Conservation (phyloP, 2,329 filamentous ascomycete species). For the Fusarium begoniae region DNA sequence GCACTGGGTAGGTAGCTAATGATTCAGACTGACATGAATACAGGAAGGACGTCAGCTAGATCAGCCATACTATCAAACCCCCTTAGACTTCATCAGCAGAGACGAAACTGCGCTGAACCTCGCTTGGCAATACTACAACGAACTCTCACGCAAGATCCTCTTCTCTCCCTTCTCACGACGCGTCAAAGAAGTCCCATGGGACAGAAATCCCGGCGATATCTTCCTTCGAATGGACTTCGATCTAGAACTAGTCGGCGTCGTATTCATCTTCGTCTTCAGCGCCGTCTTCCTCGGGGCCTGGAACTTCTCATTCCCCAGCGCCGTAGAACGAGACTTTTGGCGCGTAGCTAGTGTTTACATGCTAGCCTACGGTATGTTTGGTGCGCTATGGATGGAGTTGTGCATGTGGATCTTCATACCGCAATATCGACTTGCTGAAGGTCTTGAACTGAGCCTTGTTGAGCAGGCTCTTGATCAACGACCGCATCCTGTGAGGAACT, state of each 20-base stretch:
- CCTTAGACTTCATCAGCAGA: conserved; percentile 12
- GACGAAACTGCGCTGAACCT: conserved; percentile 17
- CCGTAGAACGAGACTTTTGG: not conserved
- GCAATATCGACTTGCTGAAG: not conserved
- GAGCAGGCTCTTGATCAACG: not conserved
- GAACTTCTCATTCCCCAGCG: conserved; percentile 8
- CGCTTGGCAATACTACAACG: conserved; percentile 20
- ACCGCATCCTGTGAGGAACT: not conserved
- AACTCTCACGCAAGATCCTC: not conserved
- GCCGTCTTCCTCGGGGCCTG: conserved; percentile 6
- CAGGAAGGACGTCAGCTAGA: not conserved
- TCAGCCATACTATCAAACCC: conserved; percentile 10
- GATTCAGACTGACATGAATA: not conserved
- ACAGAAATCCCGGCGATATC: conserved; percentile 4
- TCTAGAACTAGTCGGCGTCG: conserved; percentile 5
- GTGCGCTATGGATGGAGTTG: conserved; percentile 12
- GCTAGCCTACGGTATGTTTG: conserved; percentile 2
- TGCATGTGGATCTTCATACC: conserved; percentile 20
- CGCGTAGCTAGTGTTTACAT: conserved; percentile 14
- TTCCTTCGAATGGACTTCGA: conserved; percentile 23
- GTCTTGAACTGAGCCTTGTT: not conserved
- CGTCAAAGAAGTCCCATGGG: conserved; percentile 1
- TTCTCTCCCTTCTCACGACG: conserved; percentile 15
- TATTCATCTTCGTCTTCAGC: conserved; percentile 19
- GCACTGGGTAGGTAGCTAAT: not conserved